Conservation (phyloP, 202 grass and related monocot species). For the Digitaria exilis region DNA sequence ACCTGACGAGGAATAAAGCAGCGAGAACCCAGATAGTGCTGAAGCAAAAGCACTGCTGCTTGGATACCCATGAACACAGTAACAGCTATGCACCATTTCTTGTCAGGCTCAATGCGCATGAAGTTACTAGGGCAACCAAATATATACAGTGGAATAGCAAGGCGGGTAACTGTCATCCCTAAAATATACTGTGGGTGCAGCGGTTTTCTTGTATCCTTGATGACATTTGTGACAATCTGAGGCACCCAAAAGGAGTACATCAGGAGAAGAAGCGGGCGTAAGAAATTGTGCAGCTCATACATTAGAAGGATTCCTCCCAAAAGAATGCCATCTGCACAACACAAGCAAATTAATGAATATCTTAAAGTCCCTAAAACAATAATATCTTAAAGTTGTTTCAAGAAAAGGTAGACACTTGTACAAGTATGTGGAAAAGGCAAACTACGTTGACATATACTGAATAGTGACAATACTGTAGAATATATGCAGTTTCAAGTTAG, state of each 20-base stretch:
- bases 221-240: constrained; percentile 90
- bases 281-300: constrained; percentile 93
- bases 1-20: constrained; percentile 99
- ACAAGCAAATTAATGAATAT: constrained; percentile 25
- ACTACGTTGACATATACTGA: not conserved
- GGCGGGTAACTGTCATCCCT: constrained; percentile 82
- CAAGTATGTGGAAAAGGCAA: constrained; percentile 4
- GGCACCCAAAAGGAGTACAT: constrained; percentile 97
- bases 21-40: constrained; percentile 96
- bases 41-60: constrained; percentile 77
- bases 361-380: too few relatives aligned
- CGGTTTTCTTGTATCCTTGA: constrained; percentile 94
- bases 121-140: constrained; percentile 99
- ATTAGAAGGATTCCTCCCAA: constrained; percentile 94
- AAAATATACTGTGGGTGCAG: constrained; percentile 94
- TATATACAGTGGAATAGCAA: constrained; percentile 88
- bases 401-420: not conserved
- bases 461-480: constrained; percentile 1
- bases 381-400: constrained; percentile 21
- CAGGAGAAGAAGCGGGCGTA: constrained; percentile 73
- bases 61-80: constrained; percentile 73
- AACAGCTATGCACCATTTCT: constrained; percentile 85
- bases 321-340: constrained; percentile 93
- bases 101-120: constrained; percentile 77
- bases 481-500: not conserved